Percentiles rank a stretch among this genome's conserved stretches.
These are phyloP conservation scores for Ogataea kodamae DNA, from an alignment of 805 yeast genomes.

Conservation along the genomic window DNA sequence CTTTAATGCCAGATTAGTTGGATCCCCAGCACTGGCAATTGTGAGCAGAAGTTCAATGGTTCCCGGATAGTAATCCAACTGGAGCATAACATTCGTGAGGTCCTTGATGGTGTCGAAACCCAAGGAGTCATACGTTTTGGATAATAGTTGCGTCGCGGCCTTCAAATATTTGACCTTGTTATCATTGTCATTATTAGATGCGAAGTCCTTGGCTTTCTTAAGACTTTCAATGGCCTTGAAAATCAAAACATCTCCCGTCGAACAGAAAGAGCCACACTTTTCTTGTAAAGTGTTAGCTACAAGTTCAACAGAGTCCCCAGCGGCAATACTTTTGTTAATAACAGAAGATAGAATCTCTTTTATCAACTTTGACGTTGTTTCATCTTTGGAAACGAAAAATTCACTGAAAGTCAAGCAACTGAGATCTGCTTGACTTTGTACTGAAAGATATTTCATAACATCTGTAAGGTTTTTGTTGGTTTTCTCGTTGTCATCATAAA, in stretches of 20 bases:
- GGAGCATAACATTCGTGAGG: slow-evolving; percentile 73
- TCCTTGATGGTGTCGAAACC: slow-evolving; percentile 77
- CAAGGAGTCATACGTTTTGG: slow-evolving; percentile 74
- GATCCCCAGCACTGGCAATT: slow-evolving; percentile 67
- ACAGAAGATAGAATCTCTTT: slow-evolving; percentile 86
- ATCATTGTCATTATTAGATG: slow-evolving; percentile 68
- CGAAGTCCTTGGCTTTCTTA: slow-evolving; percentile 78
- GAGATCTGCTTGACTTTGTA: slow-evolving; percentile 66
- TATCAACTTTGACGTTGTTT: slow-evolving; percentile 55
- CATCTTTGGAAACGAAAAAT: slow-evolving; percentile 67
- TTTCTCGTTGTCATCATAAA: slow-evolving; percentile 63
- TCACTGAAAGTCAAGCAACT: slow-evolving; percentile 67
- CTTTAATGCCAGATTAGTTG: slow-evolving; percentile 54
- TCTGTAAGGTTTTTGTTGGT: slow-evolving; percentile 48
- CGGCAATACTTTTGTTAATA: slow-evolving; percentile 80
- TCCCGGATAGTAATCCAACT: slow-evolving; percentile 75
- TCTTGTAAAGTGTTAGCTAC: slow-evolving; percentile 86
- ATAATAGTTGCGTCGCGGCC: slow-evolving; percentile 72
- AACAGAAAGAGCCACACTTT: slow-evolving; percentile 91
- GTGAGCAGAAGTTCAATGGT: slow-evolving; percentile 80
- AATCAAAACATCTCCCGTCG: slow-evolving; percentile 87
- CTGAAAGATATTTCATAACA: slow-evolving; percentile 63
- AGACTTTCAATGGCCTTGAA: slow-evolving; percentile 92
- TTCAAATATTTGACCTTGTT: slow-evolving; percentile 59
- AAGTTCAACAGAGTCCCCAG: slow-evolving; percentile 90